Evolutionary conservation across 2,329 filamentous ascomycete species (phyloP), one percentile per base, ranked within the genome.

Genomic region (Epichloe hybrida): DNA sequence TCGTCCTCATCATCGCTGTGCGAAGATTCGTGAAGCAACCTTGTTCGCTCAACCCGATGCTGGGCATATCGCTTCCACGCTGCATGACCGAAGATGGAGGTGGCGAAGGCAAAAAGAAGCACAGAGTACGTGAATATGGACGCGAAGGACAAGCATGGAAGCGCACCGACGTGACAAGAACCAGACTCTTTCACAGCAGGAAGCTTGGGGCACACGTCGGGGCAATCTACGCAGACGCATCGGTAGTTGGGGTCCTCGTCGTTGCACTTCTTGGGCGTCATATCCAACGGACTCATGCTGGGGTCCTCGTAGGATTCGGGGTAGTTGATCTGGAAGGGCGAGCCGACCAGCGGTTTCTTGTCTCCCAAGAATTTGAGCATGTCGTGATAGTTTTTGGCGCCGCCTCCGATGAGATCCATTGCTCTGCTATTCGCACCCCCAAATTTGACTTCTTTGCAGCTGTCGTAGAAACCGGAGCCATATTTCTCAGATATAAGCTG

Each of bases 401-500:
- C 90, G 15, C 93, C 93, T 35, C 93, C 94, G 54, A 98, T 97
- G 59, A 98, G 83, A 59, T 91, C 85, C 79, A 98, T 98, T 15
- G 91, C 93, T 61, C 85, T 89, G 54, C 87, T 85, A 63, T 95
- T 95, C 41, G 91, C 90, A 6, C 90, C 86, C 37, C 93, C 93
- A 61, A 97, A 96, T 64, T 98, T 98, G 69, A 98, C 91, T 66
- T 98, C 89, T 69, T 97, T 97, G 73, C 93, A 98, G 69, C 93
- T 98, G 67, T 95, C 79, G 65, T 90, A 98, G 71, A 98, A 94
- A 1, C 86, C 89, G 8, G 79, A 76, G 42, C 88, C 90, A 64
- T 94, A 97, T 49, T 85, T 75, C 51, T 89, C 76, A 2, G 88
- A 88, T 58, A 96, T 81, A 5, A 97, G 72, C 62, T 96, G 91